Conservation (phyloP, 176 grass and related monocot species). For the Alloteropsis semialata region DNA sequence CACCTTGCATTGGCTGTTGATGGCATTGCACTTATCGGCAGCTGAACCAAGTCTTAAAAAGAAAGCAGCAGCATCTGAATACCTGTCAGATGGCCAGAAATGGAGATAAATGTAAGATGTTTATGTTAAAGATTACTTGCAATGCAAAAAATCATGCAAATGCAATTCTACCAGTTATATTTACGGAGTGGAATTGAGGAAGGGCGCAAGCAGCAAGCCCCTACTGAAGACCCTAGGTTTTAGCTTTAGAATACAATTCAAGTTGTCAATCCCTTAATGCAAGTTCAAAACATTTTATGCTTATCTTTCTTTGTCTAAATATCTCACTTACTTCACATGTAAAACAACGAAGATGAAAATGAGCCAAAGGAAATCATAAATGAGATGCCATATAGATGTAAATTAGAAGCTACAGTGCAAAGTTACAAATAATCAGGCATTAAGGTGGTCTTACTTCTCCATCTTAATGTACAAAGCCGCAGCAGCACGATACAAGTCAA, state of each 20-base stretch:
- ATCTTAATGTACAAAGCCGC: constrained; percentile 73
- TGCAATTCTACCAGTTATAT: not conserved
- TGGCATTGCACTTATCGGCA: constrained; percentile 94
- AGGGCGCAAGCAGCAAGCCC: not conserved
- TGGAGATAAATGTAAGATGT: not conserved
- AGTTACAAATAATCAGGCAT: constrained; percentile 1
- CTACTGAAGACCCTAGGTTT: not conserved
- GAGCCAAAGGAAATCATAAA: not conserved
- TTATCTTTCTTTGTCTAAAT: not conserved
- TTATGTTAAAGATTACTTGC: not conserved
- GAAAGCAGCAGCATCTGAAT: constrained; percentile 80
- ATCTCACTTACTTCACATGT: not conserved
- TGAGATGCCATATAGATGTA: not conserved
- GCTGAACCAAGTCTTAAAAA: constrained; percentile 79
- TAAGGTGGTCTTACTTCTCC: constrained; percentile 56
- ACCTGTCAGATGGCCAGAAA: constrained; percentile 44
- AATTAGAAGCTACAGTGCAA: not conserved
- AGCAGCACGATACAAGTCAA: constrained; percentile 84
- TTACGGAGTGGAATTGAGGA: not conserved
- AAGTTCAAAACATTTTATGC: not conserved
- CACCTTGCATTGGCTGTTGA: constrained; percentile 99
- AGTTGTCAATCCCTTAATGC: not conserved
- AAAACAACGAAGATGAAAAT: not conserved
- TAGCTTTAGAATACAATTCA: not conserved
- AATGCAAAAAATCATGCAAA: not conserved